These are phyloP conservation scores for Phytophthora sp. DNA, from an alignment of 352 stramenopile species.

Conservation along the genomic window DNA sequence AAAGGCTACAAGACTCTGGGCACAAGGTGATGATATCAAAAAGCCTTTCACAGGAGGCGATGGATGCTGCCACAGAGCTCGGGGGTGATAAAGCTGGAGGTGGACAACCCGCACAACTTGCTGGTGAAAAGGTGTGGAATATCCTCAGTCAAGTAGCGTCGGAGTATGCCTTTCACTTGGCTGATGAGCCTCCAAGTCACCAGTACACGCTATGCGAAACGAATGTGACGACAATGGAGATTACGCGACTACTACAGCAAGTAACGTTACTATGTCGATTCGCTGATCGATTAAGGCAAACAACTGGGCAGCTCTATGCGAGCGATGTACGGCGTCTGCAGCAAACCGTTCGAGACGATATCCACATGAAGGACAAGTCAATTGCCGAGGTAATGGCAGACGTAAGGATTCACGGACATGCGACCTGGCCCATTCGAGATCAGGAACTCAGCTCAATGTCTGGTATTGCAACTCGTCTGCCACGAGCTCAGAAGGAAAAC, in stretches of 20 bases:
- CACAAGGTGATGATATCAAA: constrained; percentile 33
- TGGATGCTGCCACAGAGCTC: constrained; percentile 35
- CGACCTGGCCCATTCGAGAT: constrained; percentile 30
- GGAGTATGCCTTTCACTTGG: constrained; percentile 41
- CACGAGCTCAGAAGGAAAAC: constrained; percentile 23
- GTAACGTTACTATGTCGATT: constrained; percentile 46
- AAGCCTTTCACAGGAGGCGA: constrained; percentile 30
- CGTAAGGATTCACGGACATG: constrained; percentile 15
- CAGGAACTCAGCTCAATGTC: constrained; percentile 4
- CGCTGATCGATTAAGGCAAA: constrained; percentile 37
- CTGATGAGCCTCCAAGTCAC: constrained; percentile 12
- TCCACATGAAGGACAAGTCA: constrained; percentile 39
- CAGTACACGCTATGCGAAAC: constrained; percentile 37
- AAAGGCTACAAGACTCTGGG: constrained; percentile 16
- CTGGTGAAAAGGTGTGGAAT: constrained; percentile 43
- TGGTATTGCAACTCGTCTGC: constrained; percentile 11
- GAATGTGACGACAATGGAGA: constrained; percentile 32
- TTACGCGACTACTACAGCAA: constrained; percentile 38
- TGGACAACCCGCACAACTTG: constrained; percentile 25
- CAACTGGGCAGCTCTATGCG: constrained; percentile 31
- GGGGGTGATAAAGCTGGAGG: constrained; percentile 20
- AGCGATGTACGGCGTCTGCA: constrained; percentile 30
- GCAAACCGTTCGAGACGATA: constrained; percentile 36
- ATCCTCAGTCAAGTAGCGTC: constrained; percentile 45
- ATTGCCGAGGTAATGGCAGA: constrained; percentile 35